These are phyloP conservation scores for Blumeria hordei DNA, from an alignment of 2,329 filamentous ascomycete species.

Conservation along the genomic window DNA sequence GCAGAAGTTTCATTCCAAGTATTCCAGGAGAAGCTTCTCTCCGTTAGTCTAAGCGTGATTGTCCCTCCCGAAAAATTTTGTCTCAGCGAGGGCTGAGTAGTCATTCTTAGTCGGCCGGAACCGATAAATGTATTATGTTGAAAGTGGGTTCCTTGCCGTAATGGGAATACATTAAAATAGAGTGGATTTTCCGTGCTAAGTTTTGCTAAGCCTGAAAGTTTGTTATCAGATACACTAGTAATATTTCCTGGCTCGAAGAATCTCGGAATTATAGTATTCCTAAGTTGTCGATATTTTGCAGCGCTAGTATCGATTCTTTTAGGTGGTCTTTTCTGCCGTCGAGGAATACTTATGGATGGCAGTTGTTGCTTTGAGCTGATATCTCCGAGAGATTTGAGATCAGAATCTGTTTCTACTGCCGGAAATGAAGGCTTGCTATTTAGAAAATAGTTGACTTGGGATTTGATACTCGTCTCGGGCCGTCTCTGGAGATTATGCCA, in stretches of 20 bases:
- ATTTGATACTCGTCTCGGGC: conserved; percentile 10
- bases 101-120: conserved; percentile 20
- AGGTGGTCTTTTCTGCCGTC: conserved; percentile 10
- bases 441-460: conserved; percentile 18
- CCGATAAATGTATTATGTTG: conserved; percentile 35
- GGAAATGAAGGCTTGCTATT: conserved; percentile 6
- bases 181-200: conserved; percentile 36
- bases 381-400: background rate
- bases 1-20: conserved; percentile 32
- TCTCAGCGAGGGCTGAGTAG: background rate
- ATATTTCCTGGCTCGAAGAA: conserved; percentile 7
- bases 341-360: background rate
- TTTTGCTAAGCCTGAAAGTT: conserved; percentile 29
- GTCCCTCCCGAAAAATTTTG: background rate
- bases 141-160: conserved; percentile 31
- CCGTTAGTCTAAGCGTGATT: conserved; percentile 17
- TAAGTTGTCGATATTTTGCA: conserved; percentile 15
- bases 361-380: background rate
- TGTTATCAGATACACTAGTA: conserved; percentile 11
- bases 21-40: conserved; percentile 27
- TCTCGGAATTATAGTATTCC: conserved; percentile 11
- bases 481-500: conserved; percentile 21
- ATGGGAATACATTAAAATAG: conserved; percentile 36
- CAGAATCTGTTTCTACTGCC: conserved; percentile 2
- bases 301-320: conserved; percentile 13